Evolutionary conservation across 2,329 filamentous ascomycete species (phyloP).

Genomic region (Myriosclerotinia curreyana): DNA sequence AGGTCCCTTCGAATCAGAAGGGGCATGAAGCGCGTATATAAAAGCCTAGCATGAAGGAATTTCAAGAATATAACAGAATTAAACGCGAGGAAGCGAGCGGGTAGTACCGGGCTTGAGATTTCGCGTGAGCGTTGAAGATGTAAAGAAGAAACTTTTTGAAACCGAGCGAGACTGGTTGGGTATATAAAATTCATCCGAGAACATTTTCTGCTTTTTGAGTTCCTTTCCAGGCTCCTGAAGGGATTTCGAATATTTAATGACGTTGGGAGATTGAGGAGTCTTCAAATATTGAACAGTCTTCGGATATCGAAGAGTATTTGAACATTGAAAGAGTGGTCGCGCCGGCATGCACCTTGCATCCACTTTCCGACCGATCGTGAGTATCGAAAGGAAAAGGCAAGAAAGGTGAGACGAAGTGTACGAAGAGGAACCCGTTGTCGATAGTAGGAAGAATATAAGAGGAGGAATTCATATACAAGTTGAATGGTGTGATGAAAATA

Average conservation of each 20-base stretch:
- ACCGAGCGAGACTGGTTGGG: conserved; percentile 8
- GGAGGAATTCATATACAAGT: conserved; percentile 8
- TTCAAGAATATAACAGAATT: neutral
- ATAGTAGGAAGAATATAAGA: neutral
- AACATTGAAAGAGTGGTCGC: neutral
- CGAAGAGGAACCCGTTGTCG: neutral
- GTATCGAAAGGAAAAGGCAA: neutral
- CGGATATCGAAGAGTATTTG: too few relatives aligned
- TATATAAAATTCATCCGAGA: conserved; percentile 19
- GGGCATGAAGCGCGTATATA: neutral
- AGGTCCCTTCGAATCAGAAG: neutral
- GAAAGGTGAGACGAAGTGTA: neutral
- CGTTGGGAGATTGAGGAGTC: too few relatives aligned
- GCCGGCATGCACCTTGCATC: neutral
- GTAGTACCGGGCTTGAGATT: conserved; percentile 2
- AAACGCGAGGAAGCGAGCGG: conserved; percentile 6
- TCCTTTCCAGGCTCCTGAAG: neutral
- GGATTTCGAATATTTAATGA: too few relatives aligned
- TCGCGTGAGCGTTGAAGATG: conserved; percentile 20
- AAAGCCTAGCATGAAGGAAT: neutral
- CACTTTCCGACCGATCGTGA: neutral
- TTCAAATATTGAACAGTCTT: too few relatives aligned
- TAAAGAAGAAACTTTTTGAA: conserved; percentile 1
- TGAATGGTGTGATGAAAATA: conserved; percentile 11
- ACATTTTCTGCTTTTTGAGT: neutral